Base-by-base conservation (phyloP, 768 basidiomycete genomes). In the Rhodocollybia butyracea region DNA sequence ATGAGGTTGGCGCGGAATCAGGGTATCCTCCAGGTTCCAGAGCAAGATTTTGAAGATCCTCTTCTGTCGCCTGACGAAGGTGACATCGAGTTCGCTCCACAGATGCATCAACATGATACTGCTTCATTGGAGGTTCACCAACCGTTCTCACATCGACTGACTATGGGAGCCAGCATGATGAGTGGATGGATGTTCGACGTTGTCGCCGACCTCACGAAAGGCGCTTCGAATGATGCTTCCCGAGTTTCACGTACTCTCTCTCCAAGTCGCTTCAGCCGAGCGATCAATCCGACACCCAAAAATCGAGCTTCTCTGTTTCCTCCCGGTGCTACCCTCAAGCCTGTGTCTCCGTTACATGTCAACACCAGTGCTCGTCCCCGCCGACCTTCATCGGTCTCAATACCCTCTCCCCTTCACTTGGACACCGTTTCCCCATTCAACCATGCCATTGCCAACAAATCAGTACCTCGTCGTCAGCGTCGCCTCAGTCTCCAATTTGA, bases 161-260 rank as follows among this genome's bases (percentile, higher is more conserved):
- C 69, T 4, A 71, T 82, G 29, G 80, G 85, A 5, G 84, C 83
- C 1, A 64, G 84, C 40, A 83, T 86, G 0, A 71, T 87, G 22
- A 84, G 85, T n/a, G 83, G 82, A 59, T 92, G 91, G 91, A 91
- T 91, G 90, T 81, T 90, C 55, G 89, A 93, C 34, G 89, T 79
- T 55, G 77, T 92, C 32, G 77, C 82, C 0, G 88, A 89, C 45
- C 70, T 91, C 19, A 84, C 85, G 0, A 70, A 68, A 50, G 62
- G 69, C 3, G 56, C 59, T 30, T 54, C 61, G 2, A 6, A 10
- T 10, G 24, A 38, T 41, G 4, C 38, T 27, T 6, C 27, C 10
- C 27, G 21, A 15, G 15, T 41, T 19, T 42, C 40, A n/a, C 50
- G 50, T 39, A 36, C 50, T 22, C 50, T 51, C 22, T 51, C 50